Base-by-base conservation (phyloP, 495 filamentous ascomycete genomes). In the Penicillium fimorum region DNA sequence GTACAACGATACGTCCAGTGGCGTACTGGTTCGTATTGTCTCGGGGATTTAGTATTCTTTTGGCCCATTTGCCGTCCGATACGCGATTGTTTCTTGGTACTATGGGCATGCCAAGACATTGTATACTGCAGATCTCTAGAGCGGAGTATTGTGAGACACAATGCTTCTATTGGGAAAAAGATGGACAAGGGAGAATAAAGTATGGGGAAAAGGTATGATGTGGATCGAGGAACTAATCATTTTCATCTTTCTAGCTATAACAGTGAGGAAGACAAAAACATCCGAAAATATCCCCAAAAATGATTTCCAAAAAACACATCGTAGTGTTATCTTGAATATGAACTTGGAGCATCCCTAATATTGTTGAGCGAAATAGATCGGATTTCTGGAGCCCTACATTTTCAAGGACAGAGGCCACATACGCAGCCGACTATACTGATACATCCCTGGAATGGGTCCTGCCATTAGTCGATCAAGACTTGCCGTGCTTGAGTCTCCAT, bases 101-200 rank as follows among this genome's bases (percentile, higher is more conserved):
- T 12, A 13, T 40, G 9, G 30, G 38, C 22, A 24, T 52, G 52
- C 43, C 52, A 54, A 47, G 52, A 54, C 52, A 38, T 54, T 46
- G 22, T 47, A 54, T 38, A 54, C 22, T 40, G 37, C 38, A 42
- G 37, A 32, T 43, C 50, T 29, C 17, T 12, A 40, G 20, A 17
- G 47, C 47, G 47, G 47, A 37, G 47, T 22, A 13, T 0, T 32
- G 9, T 47, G 27, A 47, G 25, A 47, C 44, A 47, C 10, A 32
- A 35, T 17, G 35, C 2, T n/a, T 38, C n/a, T 17, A 17, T 38
- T 38, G 15, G 35, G 35, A 9, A 38, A 38, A n/a, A n/a, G n/a
- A 12, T 12, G 30, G 10, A 38, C n/a, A 17, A 17, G 13, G 2
- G 33, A 37, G 35, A 38, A 38, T 38, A 9, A 38, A 38, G 35